Conservation (phyloP, 2,329 filamentous ascomycete genomes). For the Xylariaceae sp. region DNA sequence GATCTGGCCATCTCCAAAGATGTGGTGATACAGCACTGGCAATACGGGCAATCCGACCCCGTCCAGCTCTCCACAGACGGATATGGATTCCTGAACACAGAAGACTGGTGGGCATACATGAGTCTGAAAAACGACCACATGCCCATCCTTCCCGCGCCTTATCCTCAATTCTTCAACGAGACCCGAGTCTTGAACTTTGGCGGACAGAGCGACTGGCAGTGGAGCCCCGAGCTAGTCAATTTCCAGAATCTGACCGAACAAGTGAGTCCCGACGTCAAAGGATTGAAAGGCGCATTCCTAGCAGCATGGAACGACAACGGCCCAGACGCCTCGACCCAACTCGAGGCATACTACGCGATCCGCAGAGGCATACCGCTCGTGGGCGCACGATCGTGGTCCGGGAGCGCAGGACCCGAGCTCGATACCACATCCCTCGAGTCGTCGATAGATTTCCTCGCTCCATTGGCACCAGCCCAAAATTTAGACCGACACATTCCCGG, state of each 20-base stretch:
- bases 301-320: constrained; percentile 51
- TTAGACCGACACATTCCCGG: constrained; percentile 36
- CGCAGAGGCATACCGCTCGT: constrained; percentile 43
- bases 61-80: constrained; percentile 35
- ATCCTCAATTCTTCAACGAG: constrained; percentile 46
- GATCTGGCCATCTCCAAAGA: constrained; percentile 38
- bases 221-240: constrained; percentile 45
- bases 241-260: constrained; percentile 41
- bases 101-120: constrained; percentile 55
- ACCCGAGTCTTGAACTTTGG: constrained; percentile 45
- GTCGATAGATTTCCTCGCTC: constrained; percentile 38
- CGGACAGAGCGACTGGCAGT: constrained; percentile 40
- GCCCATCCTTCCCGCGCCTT: constrained; percentile 44
- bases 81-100: constrained; percentile 43
- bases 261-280: constrained; percentile 28
- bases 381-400: constrained; percentile 42
- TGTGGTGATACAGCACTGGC: constrained; percentile 46
- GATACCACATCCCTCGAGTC: constrained; percentile 23
- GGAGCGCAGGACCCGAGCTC: constrained; percentile 35
- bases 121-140: constrained; percentile 51
- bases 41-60: constrained; percentile 47
- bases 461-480: constrained; percentile 42
- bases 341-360: constrained; percentile 47
- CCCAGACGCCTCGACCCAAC: constrained; percentile 45
- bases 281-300: constrained; percentile 36